Evolutionary conservation across 2,329 filamentous ascomycete genomes (phyloP), one percentile per base, ranked within the genome.

Genomic region (Diaporthe amygdali): DNA sequence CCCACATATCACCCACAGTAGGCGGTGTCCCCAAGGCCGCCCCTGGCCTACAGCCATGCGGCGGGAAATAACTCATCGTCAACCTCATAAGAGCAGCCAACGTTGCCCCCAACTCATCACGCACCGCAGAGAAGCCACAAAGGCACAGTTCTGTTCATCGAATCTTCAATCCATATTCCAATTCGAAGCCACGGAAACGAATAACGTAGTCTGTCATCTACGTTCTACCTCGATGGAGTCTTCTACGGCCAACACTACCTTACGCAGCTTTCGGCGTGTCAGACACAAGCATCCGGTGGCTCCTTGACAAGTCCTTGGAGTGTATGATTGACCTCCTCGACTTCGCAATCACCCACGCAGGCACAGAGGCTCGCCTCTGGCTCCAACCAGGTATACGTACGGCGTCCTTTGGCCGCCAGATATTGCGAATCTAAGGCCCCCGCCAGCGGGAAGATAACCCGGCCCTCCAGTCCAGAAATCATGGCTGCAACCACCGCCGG

Each of bases 401-500:
- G 3, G 59, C 12, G n/a, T 8, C 37, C 2, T 20, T 25, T 14
- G 25, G 7, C 25, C 14, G 15, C 46, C 20, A 30, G 17, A 46
- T 25, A 25, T 49, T 55, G 49, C 51, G n/a, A 4, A 22, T 37
- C 14, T 3, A 10, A 27, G 3, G 14, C 25, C 34, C 27, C 37
- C 37, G n/a, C 37, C 55, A 27, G 17, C 15, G 27, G n/a, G 17
- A 30, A 8, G 5, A 30, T 22, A 25, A 41, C 15, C 37, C 15
- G 37, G 7, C 9, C 25, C 3, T 27, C 39, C 51, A 59, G 66
- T 46, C 52, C 39, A 25, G 30, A 22, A 20, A 47, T 37, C 37
- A 69, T 69, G 56, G 47, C 56, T 10, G 37, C 44, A 22, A 27
- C 69, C 22, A 12, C 25, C 52, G 49, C 39, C 49, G 56, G 79